Evolutionary conservation across 1,284 basidiomycete genomes (phyloP), one percentile per base, ranked within the genome.

Genomic region (Xanthoconium separans): DNA sequence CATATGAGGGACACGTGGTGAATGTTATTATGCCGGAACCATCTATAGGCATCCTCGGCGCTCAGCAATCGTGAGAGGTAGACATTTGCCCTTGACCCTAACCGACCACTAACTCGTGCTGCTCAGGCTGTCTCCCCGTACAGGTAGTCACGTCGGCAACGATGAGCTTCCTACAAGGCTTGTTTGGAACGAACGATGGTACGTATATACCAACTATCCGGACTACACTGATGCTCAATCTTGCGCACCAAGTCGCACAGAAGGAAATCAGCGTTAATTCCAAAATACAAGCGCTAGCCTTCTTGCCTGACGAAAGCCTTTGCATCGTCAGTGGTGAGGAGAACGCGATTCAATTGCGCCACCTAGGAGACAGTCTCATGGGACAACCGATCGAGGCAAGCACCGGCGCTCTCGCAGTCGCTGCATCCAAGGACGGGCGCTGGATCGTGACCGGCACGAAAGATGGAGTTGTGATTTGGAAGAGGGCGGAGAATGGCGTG

Each of bases 381-480:
- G 61, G 59, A 30, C 47, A 63, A 31, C 16, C 34, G 8, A 46
- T 60, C 15, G 61, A 45, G 6, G 43, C 54, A n/a, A 47, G 20
- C 12, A 44, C 29, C 39, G 37, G 41, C 15, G 33, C 40, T 11
- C 48, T 63, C 6, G 44, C 56, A 13, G 41, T 61, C 24, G 59
- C 52, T 4, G 13, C 34, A 44, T 61, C 60, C 34, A 44, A 10
- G 7, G 61, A 61, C 41, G 61, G 61, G 22, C 16, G 18, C 3
- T 44, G 47, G 56, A 29, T 61, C 27, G 44, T 58, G 4, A 55
- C 37, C n/a, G 58, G 59, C 12, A 3, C 54, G 2, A 46, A 30
- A 1, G 24, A 63, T 18, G 55, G 55, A 11, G 33, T 54, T 24
- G 33, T 51, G 16, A 63, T 61, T 39, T 63, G 61, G 60, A 37